Conservation (phyloP, 306 rosid species). For the Casuarina cunninghamiana region DNA sequence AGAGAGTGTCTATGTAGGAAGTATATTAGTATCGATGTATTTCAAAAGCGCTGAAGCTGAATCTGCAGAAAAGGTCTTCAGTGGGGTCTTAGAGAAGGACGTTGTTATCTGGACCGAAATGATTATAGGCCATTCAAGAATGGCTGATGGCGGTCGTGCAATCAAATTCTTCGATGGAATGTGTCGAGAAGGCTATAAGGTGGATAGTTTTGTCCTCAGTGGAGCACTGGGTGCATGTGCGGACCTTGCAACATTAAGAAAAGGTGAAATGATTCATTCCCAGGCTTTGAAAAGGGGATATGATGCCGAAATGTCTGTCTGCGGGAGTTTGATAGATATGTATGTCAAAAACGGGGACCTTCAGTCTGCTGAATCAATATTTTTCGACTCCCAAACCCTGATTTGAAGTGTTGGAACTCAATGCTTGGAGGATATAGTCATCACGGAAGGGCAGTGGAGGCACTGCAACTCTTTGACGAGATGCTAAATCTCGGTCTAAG, state of each 20-base stretch:
- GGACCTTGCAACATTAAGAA: slow-evolving; percentile 66
- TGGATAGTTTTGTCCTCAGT: slow-evolving; percentile 69
- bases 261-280: slow-evolving; percentile 80
- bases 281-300: slow-evolving; percentile 62
- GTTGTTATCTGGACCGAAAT: slow-evolving; percentile 84
- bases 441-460: slow-evolving; percentile 71
- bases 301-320: slow-evolving; percentile 60
- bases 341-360: slow-evolving; percentile 80
- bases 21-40: slow-evolving; percentile 73
- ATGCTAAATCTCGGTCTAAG: slow-evolving; percentile 51
- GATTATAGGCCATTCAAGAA: slow-evolving; percentile 65
- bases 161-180: slow-evolving; percentile 55
- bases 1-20: slow-evolving; percentile 60
- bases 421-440: slow-evolving; percentile 90
- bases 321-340: slow-evolving; percentile 84
- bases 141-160: slow-evolving; percentile 49
- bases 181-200: slow-evolving; percentile 46
- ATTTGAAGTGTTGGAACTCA: slow-evolving; percentile 85
- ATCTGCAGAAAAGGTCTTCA: slow-evolving; percentile 54
- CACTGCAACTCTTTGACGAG: slow-evolving; percentile 55
- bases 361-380: slow-evolving; percentile 47
- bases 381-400: slow-evolving; percentile 59
- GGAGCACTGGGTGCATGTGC: slow-evolving; percentile 74
- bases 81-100: slow-evolving; percentile 57
- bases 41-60: slow-evolving; percentile 58